Conservation (phyloP, 495 filamentous ascomycete genomes). For the Hypoxylon lenormandii region DNA sequence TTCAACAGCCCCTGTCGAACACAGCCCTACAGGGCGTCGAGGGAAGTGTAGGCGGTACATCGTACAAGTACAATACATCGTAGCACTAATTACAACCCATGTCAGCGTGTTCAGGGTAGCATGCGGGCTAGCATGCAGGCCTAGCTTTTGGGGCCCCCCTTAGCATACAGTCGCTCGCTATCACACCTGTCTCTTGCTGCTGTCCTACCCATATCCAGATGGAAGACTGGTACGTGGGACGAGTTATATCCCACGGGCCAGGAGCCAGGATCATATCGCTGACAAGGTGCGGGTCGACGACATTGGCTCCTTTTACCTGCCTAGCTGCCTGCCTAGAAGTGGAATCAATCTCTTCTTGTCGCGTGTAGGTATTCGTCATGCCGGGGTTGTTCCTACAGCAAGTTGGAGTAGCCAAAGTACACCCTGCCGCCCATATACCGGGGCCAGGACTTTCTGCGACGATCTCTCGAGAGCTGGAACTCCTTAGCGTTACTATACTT, state of each 20-base stretch:
- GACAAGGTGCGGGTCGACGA: conserved; percentile 16
- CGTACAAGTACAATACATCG: no score
- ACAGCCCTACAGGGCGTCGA: conserved; percentile 48
- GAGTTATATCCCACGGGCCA: conserved; percentile 31
- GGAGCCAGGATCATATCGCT: conserved; percentile 24
- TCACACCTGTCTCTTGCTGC: conserved; percentile 11
- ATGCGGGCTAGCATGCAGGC: conserved; percentile 18
- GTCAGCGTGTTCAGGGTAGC: conserved; percentile 17
- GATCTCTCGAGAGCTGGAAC: conserved; percentile 21
- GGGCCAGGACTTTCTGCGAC: conserved; percentile 20
- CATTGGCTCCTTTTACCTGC: conserved; percentile 15
- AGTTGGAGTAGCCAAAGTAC: conserved; percentile 20
- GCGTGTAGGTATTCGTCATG: conserved; percentile 35
- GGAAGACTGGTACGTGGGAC: conserved; percentile 16
- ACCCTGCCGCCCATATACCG: conserved; percentile 18
- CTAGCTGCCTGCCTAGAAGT: no score
- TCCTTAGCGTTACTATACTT: conserved; percentile 39
- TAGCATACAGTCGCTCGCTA: conserved; percentile 19
- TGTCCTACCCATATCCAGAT: conserved; percentile 5
- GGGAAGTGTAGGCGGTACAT: background rate
- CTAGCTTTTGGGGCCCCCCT: conserved; percentile 6
- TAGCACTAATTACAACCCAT: conserved; percentile 9
- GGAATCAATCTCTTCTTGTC: conserved; percentile 30
- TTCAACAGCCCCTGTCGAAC: conserved; percentile 26
- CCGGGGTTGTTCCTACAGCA: conserved; percentile 8